Percentiles rank a stretch among this genome's conserved stretches.
These are phyloP conservation scores for Cytauxzoon felis DNA, from an alignment of 169 alveolate species.

Conservation along the genomic window DNA sequence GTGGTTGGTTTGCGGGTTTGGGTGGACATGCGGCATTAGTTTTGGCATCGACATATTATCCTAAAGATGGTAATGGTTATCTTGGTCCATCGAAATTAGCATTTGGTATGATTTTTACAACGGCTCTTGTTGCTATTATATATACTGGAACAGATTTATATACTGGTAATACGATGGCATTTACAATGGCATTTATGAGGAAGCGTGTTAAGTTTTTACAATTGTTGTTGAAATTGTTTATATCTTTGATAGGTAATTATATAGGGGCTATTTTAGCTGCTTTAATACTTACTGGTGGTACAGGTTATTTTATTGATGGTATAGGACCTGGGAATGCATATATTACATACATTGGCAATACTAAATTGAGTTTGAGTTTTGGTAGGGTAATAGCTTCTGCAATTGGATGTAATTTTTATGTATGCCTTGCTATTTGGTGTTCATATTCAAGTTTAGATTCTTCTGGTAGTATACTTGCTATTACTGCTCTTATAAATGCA, in stretches of 20 bases:
- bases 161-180: slow-evolving; percentile 70
- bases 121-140: slow-evolving; percentile 66
- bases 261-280: slow-evolving; percentile 67
- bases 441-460: slow-evolving; percentile 58
- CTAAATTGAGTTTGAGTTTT: slow-evolving; percentile 55
- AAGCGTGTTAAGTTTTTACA: slow-evolving; percentile 6
- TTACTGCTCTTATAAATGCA: slow-evolving; percentile 57
- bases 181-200: slow-evolving; percentile 50
- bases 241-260: slow-evolving; percentile 70
- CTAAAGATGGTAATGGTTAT: background rate
- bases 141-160: slow-evolving; percentile 75
- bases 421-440: slow-evolving; percentile 72
- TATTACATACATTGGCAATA: slow-evolving; percentile 17
- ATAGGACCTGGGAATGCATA: slow-evolving; percentile 13
- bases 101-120: slow-evolving; percentile 67
- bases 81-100: slow-evolving; percentile 40
- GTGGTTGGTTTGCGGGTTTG: slow-evolving; percentile 55
- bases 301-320: slow-evolving; percentile 53
- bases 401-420: slow-evolving; percentile 70
- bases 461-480: slow-evolving; percentile 22
- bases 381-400: slow-evolving; percentile 61
- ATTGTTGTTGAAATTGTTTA: slow-evolving; percentile 47
- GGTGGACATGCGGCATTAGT: slow-evolving; percentile 63
- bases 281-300: slow-evolving; percentile 52
- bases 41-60: slow-evolving; percentile 36